Conservation (phyloP, 2,329 filamentous ascomycete species). For the Diplodia mutila region DNA sequence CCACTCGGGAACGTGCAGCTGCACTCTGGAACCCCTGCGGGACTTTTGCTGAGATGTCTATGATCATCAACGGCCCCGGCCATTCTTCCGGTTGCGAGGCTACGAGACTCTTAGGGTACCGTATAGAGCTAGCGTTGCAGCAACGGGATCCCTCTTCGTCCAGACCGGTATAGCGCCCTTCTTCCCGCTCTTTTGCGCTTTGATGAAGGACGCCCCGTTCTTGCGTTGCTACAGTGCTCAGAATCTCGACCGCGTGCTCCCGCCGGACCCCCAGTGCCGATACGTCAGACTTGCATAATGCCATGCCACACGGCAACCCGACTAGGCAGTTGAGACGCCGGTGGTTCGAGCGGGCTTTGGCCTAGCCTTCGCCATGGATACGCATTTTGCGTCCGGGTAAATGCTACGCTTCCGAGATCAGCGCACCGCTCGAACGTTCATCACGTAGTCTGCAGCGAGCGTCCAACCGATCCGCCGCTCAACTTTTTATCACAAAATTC, state of each 20-base stretch:
- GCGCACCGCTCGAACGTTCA: not conserved
- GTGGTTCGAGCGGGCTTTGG: not conserved
- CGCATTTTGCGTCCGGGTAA: not conserved
- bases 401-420: slow-evolving; percentile 3
- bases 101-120: not conserved
- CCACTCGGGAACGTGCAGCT: not conserved
- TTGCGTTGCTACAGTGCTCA: not conserved
- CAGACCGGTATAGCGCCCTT: not conserved
- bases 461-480: not conserved
- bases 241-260: not conserved
- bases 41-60: not conserved
- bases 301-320: not conserved
- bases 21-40: not conserved
- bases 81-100: slow-evolving; percentile 18
- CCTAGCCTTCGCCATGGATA: not conserved
- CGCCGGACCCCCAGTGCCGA: not conserved
- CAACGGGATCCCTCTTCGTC: slow-evolving; percentile 1
- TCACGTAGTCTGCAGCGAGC: not conserved
- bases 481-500: not conserved
- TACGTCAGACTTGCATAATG: not conserved
- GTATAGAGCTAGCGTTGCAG: not conserved
- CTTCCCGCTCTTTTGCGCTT: not conserved
- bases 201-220: not conserved
- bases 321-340: not conserved
- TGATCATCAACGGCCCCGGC: not conserved